Evolutionary conservation across 345 rosid genomes (phyloP), one percentile per base, ranked within the genome.

Genomic region (Murraya paniculata): DNA sequence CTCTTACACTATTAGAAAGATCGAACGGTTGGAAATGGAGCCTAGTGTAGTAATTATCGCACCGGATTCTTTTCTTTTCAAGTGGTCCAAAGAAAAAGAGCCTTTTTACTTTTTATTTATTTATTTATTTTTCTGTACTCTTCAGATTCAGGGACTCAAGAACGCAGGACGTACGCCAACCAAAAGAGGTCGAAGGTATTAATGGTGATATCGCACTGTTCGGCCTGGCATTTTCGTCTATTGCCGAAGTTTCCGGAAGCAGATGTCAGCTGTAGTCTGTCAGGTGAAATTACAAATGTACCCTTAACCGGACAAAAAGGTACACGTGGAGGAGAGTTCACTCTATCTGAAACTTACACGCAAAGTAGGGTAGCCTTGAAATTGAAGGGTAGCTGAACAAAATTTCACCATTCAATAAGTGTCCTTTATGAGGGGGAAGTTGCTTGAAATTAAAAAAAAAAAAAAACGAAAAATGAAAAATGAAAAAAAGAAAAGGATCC

Each of bases 201-300:
- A 7, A 22, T 19, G 50, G 50, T 48, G 62, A 64, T 21, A 55
- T 56, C 11, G 6, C 22, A 25, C 66, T 76, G 55, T 57, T 67
- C 66, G 19, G 2, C 2, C 30, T 16, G 79, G 79, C 41, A 76
- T 67, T 66, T 76, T 68, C 62, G 79, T 67, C 79, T 56, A 66
- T 57, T 27, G 35, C 7, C 9, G 65, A 66, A 56, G 21, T 27
- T 56, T 50, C 21, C 53, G 35, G 64, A 64, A 64, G 33, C 71
- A 0, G 62, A 10, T 4, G 24, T 22, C 21, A 41, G 7, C 58
- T 41, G 36, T 13, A 64, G 62, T 24, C 24, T 19, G 11, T 45
- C 33, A 1, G 16, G 3, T 64, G n/a, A 6, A 64, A 64, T 14
- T 64, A 64, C 68, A 19, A 14, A 25, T 31, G 4, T 22, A 67